Evolutionary conservation across 768 basidiomycete species (phyloP).

Genomic region (Suillus spraguei): DNA sequence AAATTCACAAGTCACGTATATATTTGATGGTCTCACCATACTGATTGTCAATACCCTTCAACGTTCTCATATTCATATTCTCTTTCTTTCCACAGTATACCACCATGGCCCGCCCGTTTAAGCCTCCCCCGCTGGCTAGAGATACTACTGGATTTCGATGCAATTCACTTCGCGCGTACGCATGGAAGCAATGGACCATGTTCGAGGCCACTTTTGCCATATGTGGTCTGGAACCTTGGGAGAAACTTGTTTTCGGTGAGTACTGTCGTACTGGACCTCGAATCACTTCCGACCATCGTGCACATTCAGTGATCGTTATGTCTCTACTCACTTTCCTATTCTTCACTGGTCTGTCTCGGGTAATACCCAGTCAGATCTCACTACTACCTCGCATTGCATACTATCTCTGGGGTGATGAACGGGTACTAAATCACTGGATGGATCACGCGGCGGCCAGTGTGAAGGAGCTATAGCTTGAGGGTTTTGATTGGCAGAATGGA

Average conservation of each 20-base stretch:
- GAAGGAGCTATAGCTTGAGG: slow-evolving; percentile 5
- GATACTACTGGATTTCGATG: slow-evolving; percentile 9
- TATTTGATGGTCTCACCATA: slow-evolving; percentile 4
- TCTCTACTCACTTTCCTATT: slow-evolving; percentile 40
- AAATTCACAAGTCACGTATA: background rate
- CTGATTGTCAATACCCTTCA: background rate
- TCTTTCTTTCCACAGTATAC: background rate
- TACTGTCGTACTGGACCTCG: slow-evolving; percentile 13
- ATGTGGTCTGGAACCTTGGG: slow-evolving; percentile 62
- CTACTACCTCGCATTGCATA: slow-evolving; percentile 52
- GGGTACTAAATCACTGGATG: slow-evolving; percentile 17
- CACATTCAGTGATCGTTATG: slow-evolving; percentile 37
- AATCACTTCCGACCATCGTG: background rate
- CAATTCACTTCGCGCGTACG: slow-evolving; percentile 12
- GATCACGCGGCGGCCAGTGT: slow-evolving; percentile 10
- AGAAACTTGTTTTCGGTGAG: slow-evolving; percentile 56
- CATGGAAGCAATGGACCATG: slow-evolving; percentile 53
- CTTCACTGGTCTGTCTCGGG: slow-evolving; percentile 47
- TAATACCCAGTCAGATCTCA: slow-evolving; percentile 54
- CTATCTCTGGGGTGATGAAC: slow-evolving; percentile 53
- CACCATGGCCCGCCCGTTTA: background rate
- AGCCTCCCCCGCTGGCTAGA: background rate
- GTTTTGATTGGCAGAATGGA: background rate
- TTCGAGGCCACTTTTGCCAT: slow-evolving; percentile 56
- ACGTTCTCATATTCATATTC: background rate